Base-by-base conservation (phyloP, 169 alveolate species). In the Neospora caninum region DNA sequence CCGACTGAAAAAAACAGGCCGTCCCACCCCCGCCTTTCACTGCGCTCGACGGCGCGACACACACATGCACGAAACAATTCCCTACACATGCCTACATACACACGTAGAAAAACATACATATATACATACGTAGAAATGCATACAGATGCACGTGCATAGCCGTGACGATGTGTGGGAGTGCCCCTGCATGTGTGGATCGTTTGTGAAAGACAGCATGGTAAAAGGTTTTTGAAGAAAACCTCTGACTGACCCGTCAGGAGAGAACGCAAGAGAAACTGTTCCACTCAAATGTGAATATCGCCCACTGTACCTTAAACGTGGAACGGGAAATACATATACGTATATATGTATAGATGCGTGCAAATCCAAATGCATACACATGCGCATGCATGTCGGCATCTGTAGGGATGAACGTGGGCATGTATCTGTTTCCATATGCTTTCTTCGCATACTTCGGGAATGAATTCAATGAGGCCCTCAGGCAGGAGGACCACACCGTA, bases 391-490 rank as follows among this genome's bases (percentile, higher is more conserved):
- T 49, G 58, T 49, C 13, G 4, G 58, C 13, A 49, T 49, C 13
- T 49, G 13, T 49, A 49, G 4, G n/a, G 58, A 49, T 49, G 13
- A 7, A 49, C 58, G 4, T 49, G 22, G 4, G 58, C 58, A n/a
- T n/a, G 58, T 49, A 49, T 49, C 58, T 49, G 58, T 13, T 7
- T 49, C 22, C 58, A 49, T 49, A 13, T 49, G 58, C 58, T 64
- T 64, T 29, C 73, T 64, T 16, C 45, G 69, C 92, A 18, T 34
- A 92, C 95, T 78, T 80, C 99, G 0, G 99, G 99, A 34, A 98
- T 98, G 95, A 99, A 98, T 95, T 99, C 99, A 86, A 99, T 98
- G 80, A 99, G 96, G 0, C 99, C 99, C 95, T 99, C 99, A 0
- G 99, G 99, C 69, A 99, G 97, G 43, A 99, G 95, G 41, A 99